Percentiles rank a stretch among this genome's conserved stretches.
These are phyloP conservation scores for Glycine soja DNA, from an alignment of 306 rosid genomes.

Conservation along the genomic window DNA sequence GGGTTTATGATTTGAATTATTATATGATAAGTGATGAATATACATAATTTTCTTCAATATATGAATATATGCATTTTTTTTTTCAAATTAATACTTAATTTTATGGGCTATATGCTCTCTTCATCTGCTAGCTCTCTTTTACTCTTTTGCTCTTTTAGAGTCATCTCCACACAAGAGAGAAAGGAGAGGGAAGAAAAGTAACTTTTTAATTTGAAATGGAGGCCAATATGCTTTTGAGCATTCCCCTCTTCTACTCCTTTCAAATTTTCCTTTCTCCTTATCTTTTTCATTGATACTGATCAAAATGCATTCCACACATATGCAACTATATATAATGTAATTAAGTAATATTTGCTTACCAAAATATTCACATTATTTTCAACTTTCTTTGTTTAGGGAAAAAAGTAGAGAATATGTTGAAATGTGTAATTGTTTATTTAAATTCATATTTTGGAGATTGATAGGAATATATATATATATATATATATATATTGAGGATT, in stretches of 20 bases:
- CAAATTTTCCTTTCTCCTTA: not conserved
- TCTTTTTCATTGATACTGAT: not conserved
- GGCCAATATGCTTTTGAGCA: slow-evolving; percentile 6
- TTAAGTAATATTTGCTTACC: too few relatives aligned
- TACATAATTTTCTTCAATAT: not conserved
- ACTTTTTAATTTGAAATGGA: slow-evolving; percentile 20
- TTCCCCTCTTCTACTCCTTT: not conserved
- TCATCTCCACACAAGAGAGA: not conserved
- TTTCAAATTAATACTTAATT: slow-evolving; percentile 5
- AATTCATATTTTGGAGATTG: too few relatives aligned
- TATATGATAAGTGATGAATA: not conserved
- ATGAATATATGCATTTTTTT: not conserved
- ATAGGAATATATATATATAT: too few relatives aligned
- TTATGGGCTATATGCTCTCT: not conserved
- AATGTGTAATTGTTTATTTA: too few relatives aligned
- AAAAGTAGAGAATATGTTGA: too few relatives aligned
- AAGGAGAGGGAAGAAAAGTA: slow-evolving; percentile 14
- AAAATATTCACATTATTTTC: too few relatives aligned
- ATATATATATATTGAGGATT: too few relatives aligned
- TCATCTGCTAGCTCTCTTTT: not conserved
- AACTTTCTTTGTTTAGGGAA: too few relatives aligned
- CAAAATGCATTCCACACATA: not conserved
- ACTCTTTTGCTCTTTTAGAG: not conserved
- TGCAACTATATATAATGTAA: too few relatives aligned
- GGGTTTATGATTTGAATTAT: not conserved